Base-by-base conservation (phyloP, 306 rosid species). In the Sophora flavescens region DNA sequence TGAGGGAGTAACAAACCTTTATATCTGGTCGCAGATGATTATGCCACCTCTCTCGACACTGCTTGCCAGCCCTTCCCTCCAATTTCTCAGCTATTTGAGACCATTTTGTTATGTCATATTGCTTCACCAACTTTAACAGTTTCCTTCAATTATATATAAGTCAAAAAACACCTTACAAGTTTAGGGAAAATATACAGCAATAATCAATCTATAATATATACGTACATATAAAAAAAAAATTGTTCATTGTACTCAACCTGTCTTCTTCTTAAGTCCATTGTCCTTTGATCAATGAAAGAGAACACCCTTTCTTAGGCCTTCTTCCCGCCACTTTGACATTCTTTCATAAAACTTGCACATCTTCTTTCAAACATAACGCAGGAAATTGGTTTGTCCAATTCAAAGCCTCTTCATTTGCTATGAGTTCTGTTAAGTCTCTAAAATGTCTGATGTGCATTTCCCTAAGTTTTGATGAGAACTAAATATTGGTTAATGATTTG, bases 1-100 rank as follows among this genome's bases (percentile, higher is more conserved):
- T n/a, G 4, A 75, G 60, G 2, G 5, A 30, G 8, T 2, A 15
- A 65, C 50, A 42, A 15, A 95, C 99, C 96, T 95, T 92, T 51
- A 95, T 95, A 82, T 92, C 92, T 17, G 97, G 97, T n/a, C 97
- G 87, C 26, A 95, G 82, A 82, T 95, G 99, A 85, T 95, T 95
- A 35, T n/a, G n/a, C n/a, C n/a, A n/a, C n/a, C n/a, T n/a, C n/a
- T n/a, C n/a, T n/a, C n/a, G n/a, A n/a, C n/a, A 95, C 78, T 95
- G 99, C 76, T 95, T 92, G 1, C 99, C 99, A 6, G 89, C 96
- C 80, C 99, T 88, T 42, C 96, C 96, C 16, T 68, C 87, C 82
- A 95, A 75, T 16, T 83, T 87, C 68, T 90, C 97, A 11, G 97
- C 92, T 63, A 95, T 88, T 72, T 85, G 90, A 60, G 97, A 91